These are phyloP conservation scores for Solanum hybrid DNA, from an alignment of 305 asterid genomes.

Conservation along the genomic window DNA sequence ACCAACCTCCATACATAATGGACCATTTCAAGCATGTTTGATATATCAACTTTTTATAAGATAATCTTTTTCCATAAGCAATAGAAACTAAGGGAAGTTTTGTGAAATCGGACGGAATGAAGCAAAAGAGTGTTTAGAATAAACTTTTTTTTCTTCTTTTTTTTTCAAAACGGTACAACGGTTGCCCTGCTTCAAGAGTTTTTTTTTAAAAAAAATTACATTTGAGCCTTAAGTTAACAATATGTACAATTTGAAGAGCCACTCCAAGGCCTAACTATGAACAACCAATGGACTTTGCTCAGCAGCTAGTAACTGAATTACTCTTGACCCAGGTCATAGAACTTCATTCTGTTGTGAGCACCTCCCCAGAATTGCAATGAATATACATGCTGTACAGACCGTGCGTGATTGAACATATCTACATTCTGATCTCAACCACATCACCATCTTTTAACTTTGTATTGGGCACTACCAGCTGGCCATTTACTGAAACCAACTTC, in stretches of 20 bases:
- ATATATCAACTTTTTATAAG: background rate
- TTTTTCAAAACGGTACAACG: background rate
- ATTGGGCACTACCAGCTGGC: conserved; percentile 72
- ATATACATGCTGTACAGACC: background rate
- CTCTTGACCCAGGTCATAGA: background rate
- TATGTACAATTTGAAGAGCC: conserved; percentile 3
- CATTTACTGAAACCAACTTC: conserved; percentile 72
- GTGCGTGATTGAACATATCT: conserved; percentile 5
- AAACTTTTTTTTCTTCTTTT: background rate
- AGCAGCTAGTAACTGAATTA: background rate
- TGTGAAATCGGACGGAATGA: background rate
- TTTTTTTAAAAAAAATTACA: background rate
- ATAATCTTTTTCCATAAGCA: background rate
- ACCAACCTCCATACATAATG: background rate
- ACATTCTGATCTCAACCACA: conserved; percentile 77
- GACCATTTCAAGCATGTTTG: background rate
- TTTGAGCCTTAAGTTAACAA: background rate
- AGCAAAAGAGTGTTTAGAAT: background rate
- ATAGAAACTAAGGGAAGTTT: background rate
- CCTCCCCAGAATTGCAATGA: background rate
- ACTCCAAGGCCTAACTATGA: background rate
- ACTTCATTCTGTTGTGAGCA: background rate
- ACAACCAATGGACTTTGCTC: background rate
- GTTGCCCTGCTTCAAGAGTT: background rate
- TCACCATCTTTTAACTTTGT: conserved; percentile 92